A percentile compares a stretch with the other conserved stretches of the same genome.
These are phyloP conservation scores for Penicillium steckii DNA, from an alignment of 495 filamentous ascomycete species.

Conservation along the genomic window DNA sequence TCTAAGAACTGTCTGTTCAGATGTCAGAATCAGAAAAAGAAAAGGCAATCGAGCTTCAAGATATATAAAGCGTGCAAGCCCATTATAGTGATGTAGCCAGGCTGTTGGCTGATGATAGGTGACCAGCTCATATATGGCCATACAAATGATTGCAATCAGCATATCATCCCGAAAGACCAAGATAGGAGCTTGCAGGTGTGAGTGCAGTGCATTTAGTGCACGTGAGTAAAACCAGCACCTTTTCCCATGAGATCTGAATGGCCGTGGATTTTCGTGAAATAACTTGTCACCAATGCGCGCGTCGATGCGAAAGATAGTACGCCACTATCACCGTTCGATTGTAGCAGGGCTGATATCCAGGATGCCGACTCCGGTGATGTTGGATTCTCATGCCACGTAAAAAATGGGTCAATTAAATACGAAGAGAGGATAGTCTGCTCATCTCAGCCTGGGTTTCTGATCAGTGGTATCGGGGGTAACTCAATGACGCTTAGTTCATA, in stretches of 20 bases:
- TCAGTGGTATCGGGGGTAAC: conserved; percentile 1
- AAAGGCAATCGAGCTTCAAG: not conserved
- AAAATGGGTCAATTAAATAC: conserved; percentile 11
- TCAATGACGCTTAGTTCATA: not conserved
- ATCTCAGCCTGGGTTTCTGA: conserved; percentile 8
- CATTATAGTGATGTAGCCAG: conserved; percentile 21
- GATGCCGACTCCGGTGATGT: conserved; percentile 4
- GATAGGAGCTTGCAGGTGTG: conserved; percentile 1
- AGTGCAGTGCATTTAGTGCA: conserved; percentile 10
- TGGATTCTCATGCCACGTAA: conserved; percentile 14
- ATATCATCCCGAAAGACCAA: conserved; percentile 11
- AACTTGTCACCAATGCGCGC: conserved; percentile 10
- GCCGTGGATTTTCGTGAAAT: conserved; percentile 14
- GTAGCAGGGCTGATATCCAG: conserved; percentile 9
- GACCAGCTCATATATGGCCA: conserved; percentile 19
- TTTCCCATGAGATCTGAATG: conserved; percentile 4
- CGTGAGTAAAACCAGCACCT: conserved; percentile 10
- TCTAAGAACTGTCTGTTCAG: conserved; percentile 10
- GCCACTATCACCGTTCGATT: not conserved
- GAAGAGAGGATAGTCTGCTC: conserved; percentile 7
- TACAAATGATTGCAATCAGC: conserved; percentile 11
- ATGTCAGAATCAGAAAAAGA: not conserved
- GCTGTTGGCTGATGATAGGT: conserved; percentile 11
- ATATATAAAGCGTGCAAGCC: conserved; percentile 15
- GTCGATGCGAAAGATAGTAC: conserved; percentile 6